Percentiles rank a stretch among this genome's conserved stretches.
Conservation (phyloP, 2,329 filamentous ascomycete genomes). For the Stenocarpella maydis region DNA sequence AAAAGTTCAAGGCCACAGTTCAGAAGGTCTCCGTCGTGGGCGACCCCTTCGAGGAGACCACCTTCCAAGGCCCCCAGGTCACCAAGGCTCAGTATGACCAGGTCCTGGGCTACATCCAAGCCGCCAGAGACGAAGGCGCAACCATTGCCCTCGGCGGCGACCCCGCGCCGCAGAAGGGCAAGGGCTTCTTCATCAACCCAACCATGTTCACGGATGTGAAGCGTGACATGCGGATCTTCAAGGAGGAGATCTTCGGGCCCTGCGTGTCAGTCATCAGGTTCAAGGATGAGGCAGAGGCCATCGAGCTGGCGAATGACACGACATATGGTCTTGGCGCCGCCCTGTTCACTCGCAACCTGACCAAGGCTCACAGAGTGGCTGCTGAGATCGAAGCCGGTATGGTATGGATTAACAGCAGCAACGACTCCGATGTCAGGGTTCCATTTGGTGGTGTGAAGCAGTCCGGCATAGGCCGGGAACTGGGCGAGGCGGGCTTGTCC, state of each 20-base stretch:
- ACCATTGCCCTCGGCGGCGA: conserved; percentile 69
- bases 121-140: conserved; percentile 72
- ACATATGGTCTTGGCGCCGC: conserved; percentile 66
- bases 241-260: conserved; percentile 49
- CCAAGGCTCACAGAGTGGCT: conserved; percentile 52
- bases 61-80: conserved; percentile 76
- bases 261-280: conserved; percentile 47
- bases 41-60: conserved; percentile 71
- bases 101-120: conserved; percentile 71
- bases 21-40: conserved; percentile 67
- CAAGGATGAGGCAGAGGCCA: conserved; percentile 48
- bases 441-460: conserved; percentile 54
- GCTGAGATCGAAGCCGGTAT: conserved; percentile 65
- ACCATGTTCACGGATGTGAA: conserved; percentile 48
- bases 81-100: conserved; percentile 73
- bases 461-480: conserved; percentile 48
- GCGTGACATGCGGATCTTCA: conserved; percentile 46
- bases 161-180: conserved; percentile 60
- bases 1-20: conserved; percentile 67
- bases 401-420: conserved; percentile 57
- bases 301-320: conserved; percentile 52
- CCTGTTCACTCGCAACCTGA: conserved; percentile 65
- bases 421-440: conserved; percentile 59
- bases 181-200: conserved; percentile 47
- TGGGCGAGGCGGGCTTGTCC: conserved; percentile 47